Conservation (phyloP, 148 eudicot genomes). For the Chenopodium quinoa region DNA sequence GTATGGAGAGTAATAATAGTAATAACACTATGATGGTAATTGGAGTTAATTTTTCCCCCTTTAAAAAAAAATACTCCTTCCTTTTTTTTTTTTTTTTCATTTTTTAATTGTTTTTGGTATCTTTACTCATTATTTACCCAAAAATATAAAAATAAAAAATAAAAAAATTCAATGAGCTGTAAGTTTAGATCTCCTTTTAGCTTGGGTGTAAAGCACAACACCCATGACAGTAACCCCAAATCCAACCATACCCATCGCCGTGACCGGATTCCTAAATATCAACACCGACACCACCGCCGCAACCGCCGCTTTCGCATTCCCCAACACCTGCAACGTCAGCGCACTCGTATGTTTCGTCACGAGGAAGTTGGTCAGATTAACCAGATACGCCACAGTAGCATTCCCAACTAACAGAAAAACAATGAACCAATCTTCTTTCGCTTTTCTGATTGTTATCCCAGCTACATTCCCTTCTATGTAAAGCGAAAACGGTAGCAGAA, state of each 20-base stretch:
- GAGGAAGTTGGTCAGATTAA: constrained; percentile 69
- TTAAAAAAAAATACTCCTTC: neutral
- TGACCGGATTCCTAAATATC: constrained; percentile 89
- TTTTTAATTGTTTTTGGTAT: neutral
- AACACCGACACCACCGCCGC: constrained; percentile 88
- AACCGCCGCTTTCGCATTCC: constrained; percentile 87
- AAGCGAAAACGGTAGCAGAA: constrained; percentile 65
- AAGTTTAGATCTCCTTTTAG: constrained; percentile 62
- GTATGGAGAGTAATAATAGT: no score
- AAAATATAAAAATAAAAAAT: neutral
- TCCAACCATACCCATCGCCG: constrained; percentile 82
- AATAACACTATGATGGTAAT: neutral
- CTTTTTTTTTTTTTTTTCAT: neutral
- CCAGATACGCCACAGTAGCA: constrained; percentile 84
- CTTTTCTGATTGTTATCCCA: constrained; percentile 53
- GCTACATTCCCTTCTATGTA: constrained; percentile 73
- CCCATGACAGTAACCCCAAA: constrained; percentile 79
- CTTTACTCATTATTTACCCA: constrained; percentile 4
- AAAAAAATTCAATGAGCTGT: constrained; percentile 50
- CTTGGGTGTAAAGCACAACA: constrained; percentile 85
- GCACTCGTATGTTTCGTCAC: constrained; percentile 96
- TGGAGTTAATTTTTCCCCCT: neutral
- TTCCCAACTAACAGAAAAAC: constrained; percentile 62
- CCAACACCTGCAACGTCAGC: constrained; percentile 76
- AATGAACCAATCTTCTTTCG: constrained; percentile 50